Conservation (phyloP, 495 filamentous ascomycete species). For the Penicillium herquei region DNA sequence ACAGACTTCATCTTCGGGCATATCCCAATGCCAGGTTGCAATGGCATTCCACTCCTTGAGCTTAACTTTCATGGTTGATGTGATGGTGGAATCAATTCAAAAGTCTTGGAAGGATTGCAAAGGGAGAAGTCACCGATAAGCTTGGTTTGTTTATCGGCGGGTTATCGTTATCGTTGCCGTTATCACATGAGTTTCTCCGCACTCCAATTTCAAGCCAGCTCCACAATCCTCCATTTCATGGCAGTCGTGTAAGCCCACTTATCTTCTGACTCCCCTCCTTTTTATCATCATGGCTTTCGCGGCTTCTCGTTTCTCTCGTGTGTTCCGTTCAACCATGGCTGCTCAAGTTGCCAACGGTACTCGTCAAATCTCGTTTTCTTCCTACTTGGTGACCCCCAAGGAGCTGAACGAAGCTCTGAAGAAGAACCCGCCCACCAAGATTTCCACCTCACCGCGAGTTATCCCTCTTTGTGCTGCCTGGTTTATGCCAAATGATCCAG, state of each 20-base stretch:
- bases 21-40: constrained; percentile 96
- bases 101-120: neutral
- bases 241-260: constrained; percentile 5
- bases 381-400: constrained; percentile 80
- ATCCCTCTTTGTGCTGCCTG: constrained; percentile 89
- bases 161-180: neutral
- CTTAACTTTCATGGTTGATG: constrained; percentile 79
- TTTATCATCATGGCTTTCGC: constrained; percentile 36
- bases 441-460: constrained; percentile 73
- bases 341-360: constrained; percentile 13
- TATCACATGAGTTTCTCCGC: constrained; percentile 36
- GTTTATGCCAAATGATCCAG: constrained; percentile 89
- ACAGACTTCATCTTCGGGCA: constrained; percentile 96
- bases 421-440: constrained; percentile 69
- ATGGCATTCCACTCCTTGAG: constrained; percentile 92
- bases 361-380: constrained; percentile 59
- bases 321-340: constrained; percentile 37
- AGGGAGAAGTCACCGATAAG: constrained; percentile 14
- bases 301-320: constrained; percentile 34
- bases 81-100: neutral
- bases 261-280: neutral
- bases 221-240: constrained; percentile 5
- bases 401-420: constrained; percentile 78
- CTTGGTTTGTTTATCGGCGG: constrained; percentile 14
- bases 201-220: constrained; percentile 5